Percentiles rank a stretch among this genome's conserved stretches.
These are phyloP conservation scores for Exidia glandulosa DNA, from an alignment of 768 basidiomycete species.

Conservation along the genomic window DNA sequence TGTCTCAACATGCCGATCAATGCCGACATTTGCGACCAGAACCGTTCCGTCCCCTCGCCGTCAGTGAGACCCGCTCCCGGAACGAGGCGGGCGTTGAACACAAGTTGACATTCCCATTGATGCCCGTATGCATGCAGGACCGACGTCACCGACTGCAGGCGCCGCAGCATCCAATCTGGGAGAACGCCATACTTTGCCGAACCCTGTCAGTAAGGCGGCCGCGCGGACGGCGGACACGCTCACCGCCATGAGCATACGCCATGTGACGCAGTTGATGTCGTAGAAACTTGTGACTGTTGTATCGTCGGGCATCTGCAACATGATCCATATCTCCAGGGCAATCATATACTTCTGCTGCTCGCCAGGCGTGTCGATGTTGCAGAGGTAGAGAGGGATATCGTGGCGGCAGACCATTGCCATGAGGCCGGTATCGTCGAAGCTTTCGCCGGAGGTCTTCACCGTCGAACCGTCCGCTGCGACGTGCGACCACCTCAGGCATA, in stretches of 20 bases:
- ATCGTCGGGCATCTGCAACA: conserved; percentile 15
- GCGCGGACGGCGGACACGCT: too few relatives aligned
- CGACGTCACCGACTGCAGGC: background rate
- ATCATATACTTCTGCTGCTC: conserved; percentile 29
- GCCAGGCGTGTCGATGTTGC: conserved; percentile 24
- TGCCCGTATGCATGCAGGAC: conserved; percentile 18
- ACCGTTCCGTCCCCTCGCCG: conserved; percentile 23
- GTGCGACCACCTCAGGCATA: too few relatives aligned
- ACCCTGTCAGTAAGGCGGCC: too few relatives aligned
- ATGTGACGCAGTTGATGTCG: conserved; percentile 21
- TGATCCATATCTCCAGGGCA: conserved; percentile 21
- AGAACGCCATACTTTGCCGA: too few relatives aligned
- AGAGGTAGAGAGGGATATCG: conserved; percentile 14
- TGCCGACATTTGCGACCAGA: conserved; percentile 13
- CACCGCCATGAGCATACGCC: too few relatives aligned
- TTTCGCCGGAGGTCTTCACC: too few relatives aligned
- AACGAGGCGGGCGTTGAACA: conserved; percentile 22
- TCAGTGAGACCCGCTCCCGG: conserved; percentile 22
- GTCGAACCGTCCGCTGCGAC: too few relatives aligned
- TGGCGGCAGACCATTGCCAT: conserved; percentile 11
- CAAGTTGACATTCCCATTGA: conserved; percentile 26
- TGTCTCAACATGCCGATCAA: too few relatives aligned
- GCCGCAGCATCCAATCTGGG: too few relatives aligned
- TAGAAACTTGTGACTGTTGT: conserved; percentile 20
- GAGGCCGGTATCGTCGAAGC: conserved; percentile 10